phyloP scores from a whole-genome alignment of 177 flowering plant genomes.

The Vitis hybrid region DNA sequence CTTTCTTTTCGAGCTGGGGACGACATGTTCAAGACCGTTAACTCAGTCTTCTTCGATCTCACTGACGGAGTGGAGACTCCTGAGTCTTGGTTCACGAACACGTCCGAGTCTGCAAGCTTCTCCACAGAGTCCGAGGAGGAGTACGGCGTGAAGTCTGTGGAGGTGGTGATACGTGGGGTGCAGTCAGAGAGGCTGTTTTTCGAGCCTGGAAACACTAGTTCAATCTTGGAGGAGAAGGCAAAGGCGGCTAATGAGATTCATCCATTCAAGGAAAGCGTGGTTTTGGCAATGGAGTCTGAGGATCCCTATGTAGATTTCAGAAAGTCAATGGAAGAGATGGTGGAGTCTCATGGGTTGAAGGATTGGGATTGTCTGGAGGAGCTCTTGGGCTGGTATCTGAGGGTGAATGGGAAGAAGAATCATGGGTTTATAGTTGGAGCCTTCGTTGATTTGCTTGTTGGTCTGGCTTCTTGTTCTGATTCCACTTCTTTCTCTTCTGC shows the following conservation, averaged over 20 bases:
- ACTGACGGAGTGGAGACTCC: slow-evolving; percentile 14
- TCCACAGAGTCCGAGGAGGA: slow-evolving; percentile 22
- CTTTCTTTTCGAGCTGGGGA: slow-evolving; percentile 26
- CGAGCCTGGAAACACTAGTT: slow-evolving; percentile 43
- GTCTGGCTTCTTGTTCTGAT: slow-evolving; percentile 11
- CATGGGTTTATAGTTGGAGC: slow-evolving; percentile 51
- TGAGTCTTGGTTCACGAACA: slow-evolving; percentile 26
- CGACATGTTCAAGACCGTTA: slow-evolving; percentile 32
- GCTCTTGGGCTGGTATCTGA: slow-evolving; percentile 60
- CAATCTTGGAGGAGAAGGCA: slow-evolving; percentile 31
- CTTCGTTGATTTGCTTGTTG: slow-evolving; percentile 45
- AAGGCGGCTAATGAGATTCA: not conserved
- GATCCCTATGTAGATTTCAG: slow-evolving; percentile 69
- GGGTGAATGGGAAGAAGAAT: slow-evolving; percentile 39
- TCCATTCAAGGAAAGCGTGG: slow-evolving; percentile 47
- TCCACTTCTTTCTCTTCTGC: slow-evolving; percentile 22
- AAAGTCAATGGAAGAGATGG: slow-evolving; percentile 80
- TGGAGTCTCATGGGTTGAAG: slow-evolving; percentile 49
- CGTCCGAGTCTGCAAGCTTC: slow-evolving; percentile 22
- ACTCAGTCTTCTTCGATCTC: slow-evolving; percentile 31
- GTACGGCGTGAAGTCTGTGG: slow-evolving; percentile 19
- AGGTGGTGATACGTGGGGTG: slow-evolving; percentile 28
- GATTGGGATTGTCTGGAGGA: slow-evolving; percentile 66
- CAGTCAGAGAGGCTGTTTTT: slow-evolving; percentile 51
- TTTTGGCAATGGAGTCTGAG: slow-evolving; percentile 51